Evolutionary conservation across 2,329 filamentous ascomycete species (phyloP).

Genomic region (Alternaria sp.): DNA sequence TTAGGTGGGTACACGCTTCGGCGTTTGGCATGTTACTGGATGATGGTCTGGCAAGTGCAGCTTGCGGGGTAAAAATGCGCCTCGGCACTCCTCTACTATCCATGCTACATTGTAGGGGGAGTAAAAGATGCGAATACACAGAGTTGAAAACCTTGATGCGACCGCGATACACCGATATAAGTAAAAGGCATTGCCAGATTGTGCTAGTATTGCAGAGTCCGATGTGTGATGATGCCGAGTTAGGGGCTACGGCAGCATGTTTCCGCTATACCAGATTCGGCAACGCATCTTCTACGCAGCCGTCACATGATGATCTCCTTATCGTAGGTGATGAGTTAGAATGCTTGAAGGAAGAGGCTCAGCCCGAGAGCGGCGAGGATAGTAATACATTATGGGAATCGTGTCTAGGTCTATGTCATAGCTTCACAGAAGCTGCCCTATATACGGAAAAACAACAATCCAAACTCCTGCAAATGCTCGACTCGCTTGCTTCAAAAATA

Average conservation of each 20-base stretch:
- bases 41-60: neutral
- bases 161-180: neutral
- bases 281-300: neutral
- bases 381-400: slow-evolving; percentile 1
- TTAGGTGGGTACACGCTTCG: neutral
- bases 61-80: neutral
- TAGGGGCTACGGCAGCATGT: neutral
- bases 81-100: neutral
- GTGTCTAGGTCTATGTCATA: slow-evolving; percentile 2
- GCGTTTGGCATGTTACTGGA: neutral
- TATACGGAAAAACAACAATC: neutral
- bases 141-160: neutral
- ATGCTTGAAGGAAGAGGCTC: neutral
- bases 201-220: neutral
- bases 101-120: neutral
- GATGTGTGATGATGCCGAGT: neutral
- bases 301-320: neutral
- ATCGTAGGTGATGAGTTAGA: too few relatives aligned
- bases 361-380: neutral
- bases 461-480: slow-evolving; percentile 13
- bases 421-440: slow-evolving; percentile 3
- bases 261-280: neutral
- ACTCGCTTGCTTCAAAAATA: slow-evolving; percentile 12
- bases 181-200: neutral
- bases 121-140: rapidly evolving